Evolutionary conservation across 2,329 filamentous ascomycete species (phyloP), one percentile per base, ranked within the genome.

Genomic region (Teratosphaeria pseudoeucalypti): DNA sequence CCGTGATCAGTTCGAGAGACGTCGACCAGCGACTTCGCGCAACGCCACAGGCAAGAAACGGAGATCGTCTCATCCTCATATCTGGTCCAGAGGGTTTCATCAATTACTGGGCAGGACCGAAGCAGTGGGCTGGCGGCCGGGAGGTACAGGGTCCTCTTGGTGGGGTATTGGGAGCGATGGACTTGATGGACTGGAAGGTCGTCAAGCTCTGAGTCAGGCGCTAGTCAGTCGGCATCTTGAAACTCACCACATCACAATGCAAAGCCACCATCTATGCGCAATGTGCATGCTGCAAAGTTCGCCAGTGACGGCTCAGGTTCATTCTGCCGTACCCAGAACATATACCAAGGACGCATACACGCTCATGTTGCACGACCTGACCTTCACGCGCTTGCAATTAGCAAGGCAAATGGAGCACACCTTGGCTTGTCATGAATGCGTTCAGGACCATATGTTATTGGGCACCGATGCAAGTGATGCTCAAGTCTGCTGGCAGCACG

Each of bases 61-160:
- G 82, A 0, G 82, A 81, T 63, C 85, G 85, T 61, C 72, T 96
- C 23, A 77, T 96, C n/a, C 79, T 96, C 59, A 83, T 97, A 1
- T 95, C 91, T 0, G 94, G 94, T 0, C 92, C 94, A 0, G 90
- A 95, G 58, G 92, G 94, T 0, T 97, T 97, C 74, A 81, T 97
- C 47, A 81, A 83, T 52, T 82, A 87, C 64, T 89, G 88, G 75
- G 90, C 90, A 2, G 92, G 94, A 1, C 78, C 85, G 10, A 96
- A 95, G 75, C 75, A 83, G 2, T 95, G 90, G 88, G 77, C 80
- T 11, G 81, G 81, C 32, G 90, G 90, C 0, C 77, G 78, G 60
- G 88, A 95, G 74, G 78, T 82, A 11, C 91, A 96, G 68, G 92
- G 92, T 0, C 79, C 82, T 0, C 75, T 96, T 0, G 81, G 82